These are phyloP conservation scores for Albugo candida DNA, from an alignment of 352 stramenopile genomes.

Conservation along the genomic window DNA sequence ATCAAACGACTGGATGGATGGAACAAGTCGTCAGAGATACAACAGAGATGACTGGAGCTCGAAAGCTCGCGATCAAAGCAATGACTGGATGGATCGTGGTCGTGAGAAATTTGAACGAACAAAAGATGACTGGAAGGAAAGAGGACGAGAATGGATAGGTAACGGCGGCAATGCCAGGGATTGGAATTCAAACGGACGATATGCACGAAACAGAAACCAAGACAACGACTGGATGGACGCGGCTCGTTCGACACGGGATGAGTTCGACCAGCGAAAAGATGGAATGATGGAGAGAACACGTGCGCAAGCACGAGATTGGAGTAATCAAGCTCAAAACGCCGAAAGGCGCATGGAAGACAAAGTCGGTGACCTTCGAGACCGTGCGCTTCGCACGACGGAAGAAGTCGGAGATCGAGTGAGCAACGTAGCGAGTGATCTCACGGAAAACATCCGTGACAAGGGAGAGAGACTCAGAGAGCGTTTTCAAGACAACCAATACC, in stretches of 20 bases:
- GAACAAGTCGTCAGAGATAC: not conserved
- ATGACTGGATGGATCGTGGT: conserved; percentile 13
- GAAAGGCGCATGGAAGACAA: not conserved
- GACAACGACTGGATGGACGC: conserved; percentile 7
- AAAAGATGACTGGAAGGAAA: conserved; percentile 16
- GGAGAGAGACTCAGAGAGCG: no score
- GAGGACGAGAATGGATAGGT: conserved; percentile 16
- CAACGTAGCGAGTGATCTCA: no score
- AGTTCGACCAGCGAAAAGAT: conserved; percentile 2
- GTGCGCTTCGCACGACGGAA: no score
- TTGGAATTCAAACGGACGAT: conserved; percentile 5
- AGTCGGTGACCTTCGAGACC: no score
- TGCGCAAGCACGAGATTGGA: conserved; percentile 13
- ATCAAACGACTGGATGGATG: conserved; percentile 7
- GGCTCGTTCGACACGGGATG: conserved; percentile 1
- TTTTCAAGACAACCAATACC: no score
- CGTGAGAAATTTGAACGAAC: conserved; percentile 4
- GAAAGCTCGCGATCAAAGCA: conserved; percentile 8
- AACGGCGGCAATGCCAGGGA: conserved; percentile 15
- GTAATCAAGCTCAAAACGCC: not conserved
- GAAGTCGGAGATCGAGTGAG: no score
- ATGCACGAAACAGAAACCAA: conserved; percentile 16
- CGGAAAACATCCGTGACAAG: no score
- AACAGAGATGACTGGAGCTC: not conserved
- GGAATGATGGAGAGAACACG: conserved; percentile 12